Base-by-base conservation (phyloP, 2,329 filamentous ascomycete species). In the Sclerotinia minor region DNA sequence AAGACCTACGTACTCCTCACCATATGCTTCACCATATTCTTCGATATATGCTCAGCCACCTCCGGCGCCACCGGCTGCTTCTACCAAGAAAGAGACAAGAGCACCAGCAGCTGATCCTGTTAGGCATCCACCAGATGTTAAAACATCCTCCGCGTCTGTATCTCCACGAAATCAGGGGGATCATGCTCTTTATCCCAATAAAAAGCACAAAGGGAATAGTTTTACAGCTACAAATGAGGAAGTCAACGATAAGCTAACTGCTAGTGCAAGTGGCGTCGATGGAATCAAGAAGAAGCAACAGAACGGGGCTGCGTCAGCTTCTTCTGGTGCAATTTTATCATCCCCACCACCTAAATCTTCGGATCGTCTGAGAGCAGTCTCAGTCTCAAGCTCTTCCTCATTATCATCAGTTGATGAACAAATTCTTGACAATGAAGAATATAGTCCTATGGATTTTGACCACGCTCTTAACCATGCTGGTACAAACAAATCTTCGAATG, bases 401-500 rank as follows among this genome's bases (percentile, higher is more conserved):
- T 71, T 80, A 47, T 78, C 78, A 29, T 79, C 78, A 5, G 70
- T 79, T 17, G 75, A 77, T 63, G 75, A 76, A 60, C 64, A 73
- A 8, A 66, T 76, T 15, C 65, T 76, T 29, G 70, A 67, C 11
- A 71, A 70, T 53, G 67, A 65, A 52, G 47, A 63, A 21, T 67
- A 64, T 65, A 61, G 49, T 41, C 65, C 65, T 63, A 67, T 67
- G 47, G 59, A 67, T 54, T 45, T 67, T 55, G 65, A 67, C 65
- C 65, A 67, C 57, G 57, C 57, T 67, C 57, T 19, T 38, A 67
- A 50, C 38, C 21, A 67, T 47, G 49, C 49, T 67, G 65, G 65
- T 55, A 63, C 57, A 67, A 61, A 49, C 35, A 67, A 67, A 47
- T 21, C 49, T 35, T 63, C 38, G 6, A 29, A 61, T 32, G 64